phyloP scores from a whole-genome alignment of 352 stramenopile genomes.

The Phytophthora tubulina region DNA sequence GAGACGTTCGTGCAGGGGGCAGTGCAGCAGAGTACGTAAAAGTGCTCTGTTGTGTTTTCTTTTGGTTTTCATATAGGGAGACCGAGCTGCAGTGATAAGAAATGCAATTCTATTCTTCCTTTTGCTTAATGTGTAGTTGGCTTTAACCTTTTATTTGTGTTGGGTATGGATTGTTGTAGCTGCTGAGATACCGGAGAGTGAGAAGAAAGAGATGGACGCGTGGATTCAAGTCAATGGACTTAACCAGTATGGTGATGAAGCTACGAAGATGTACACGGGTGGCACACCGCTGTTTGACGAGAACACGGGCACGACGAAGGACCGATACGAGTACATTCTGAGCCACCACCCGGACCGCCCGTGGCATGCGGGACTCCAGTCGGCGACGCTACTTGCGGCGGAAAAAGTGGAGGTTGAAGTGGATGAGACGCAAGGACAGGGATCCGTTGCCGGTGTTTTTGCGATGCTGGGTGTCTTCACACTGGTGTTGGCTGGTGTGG shows the following conservation, averaged over 20 bases:
- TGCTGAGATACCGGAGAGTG: constrained; percentile 44
- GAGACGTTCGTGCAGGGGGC: constrained; percentile 14
- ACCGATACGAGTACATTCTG: constrained; percentile 80
- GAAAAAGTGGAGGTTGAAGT: constrained; percentile 2
- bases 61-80: constrained; percentile 16
- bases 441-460: constrained; percentile 42
- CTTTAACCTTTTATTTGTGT: constrained; percentile 26
- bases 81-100: constrained; percentile 21
- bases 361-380: constrained; percentile 50
- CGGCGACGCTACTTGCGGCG: constrained; percentile 22
- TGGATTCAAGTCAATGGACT: constrained; percentile 68
- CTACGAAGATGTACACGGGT: constrained; percentile 68
- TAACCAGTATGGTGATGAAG: constrained; percentile 72
- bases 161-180: constrained; percentile 16
- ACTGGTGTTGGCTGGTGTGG: constrained; percentile 41
- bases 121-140: constrained; percentile 5
- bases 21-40: constrained; percentile 39
- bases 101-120: constrained; percentile 25
- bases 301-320: constrained; percentile 55
- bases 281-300: constrained; percentile 87
- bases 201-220: constrained; percentile 61
- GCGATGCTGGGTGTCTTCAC: constrained; percentile 51
- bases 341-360: constrained; percentile 60
- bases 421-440: constrained; percentile 31
- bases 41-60: constrained; percentile 15